These are phyloP conservation scores for Calonectria multiphialidica DNA, from an alignment of 2,329 filamentous ascomycete genomes.

Conservation along the genomic window DNA sequence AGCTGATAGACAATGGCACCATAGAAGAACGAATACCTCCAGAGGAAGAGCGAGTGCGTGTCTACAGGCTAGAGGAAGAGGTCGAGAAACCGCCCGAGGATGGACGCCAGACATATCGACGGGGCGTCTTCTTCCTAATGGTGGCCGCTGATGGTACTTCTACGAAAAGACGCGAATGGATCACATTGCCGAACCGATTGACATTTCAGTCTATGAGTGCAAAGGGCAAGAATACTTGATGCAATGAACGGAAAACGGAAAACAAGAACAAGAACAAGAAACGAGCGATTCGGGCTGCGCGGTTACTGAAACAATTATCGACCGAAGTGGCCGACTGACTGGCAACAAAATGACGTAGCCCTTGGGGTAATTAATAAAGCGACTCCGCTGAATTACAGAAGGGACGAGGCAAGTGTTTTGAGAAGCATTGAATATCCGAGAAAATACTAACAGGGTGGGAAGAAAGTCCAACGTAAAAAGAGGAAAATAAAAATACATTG, in stretches of 20 bases:
- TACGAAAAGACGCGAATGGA: slow-evolving; percentile 19
- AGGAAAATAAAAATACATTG: not conserved
- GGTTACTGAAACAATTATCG: not conserved
- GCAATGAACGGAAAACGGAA: not conserved
- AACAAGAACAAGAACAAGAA: too few species aligned
- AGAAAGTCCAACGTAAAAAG: not conserved
- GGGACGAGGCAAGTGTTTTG: not conserved
- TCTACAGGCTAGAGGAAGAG: slow-evolving; percentile 25
- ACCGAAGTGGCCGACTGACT: not conserved
- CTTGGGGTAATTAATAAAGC: not conserved
- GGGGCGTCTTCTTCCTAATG: slow-evolving; percentile 14
- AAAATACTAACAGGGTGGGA: not conserved
- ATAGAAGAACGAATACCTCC: slow-evolving; percentile 21
- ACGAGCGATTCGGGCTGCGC: not conserved
- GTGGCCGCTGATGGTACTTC: not conserved
- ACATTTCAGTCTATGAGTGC: not conserved
- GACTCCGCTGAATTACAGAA: not conserved
- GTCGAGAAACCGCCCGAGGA: not conserved
- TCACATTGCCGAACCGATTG: slow-evolving; percentile 14
- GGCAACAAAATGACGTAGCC: not conserved
- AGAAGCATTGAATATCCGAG: not conserved
- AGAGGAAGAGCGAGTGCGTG: slow-evolving; percentile 34
- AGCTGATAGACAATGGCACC: slow-evolving; percentile 12
- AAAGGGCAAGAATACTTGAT: not conserved
- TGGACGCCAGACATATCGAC: not conserved